Conservation (phyloP, 2,329 filamentous ascomycete genomes). For the Aspergillus glaucus region DNA sequence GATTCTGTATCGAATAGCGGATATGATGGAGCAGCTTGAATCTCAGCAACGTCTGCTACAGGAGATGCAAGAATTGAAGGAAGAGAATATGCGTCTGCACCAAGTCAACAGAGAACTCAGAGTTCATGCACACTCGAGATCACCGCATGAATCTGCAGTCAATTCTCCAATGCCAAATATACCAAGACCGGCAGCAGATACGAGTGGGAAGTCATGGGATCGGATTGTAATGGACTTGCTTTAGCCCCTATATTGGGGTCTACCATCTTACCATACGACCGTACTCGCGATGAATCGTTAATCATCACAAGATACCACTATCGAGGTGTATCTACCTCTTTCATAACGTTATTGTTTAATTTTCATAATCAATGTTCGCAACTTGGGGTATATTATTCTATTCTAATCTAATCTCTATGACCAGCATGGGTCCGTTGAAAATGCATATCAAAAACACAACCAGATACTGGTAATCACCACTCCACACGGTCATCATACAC, state of each 20-base stretch:
- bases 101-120: not conserved
- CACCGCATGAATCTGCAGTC: not conserved
- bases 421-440: too few species aligned
- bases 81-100: slow-evolving; percentile 13
- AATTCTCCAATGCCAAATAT: slow-evolving; percentile 5
- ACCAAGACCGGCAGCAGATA: slow-evolving; percentile 8
- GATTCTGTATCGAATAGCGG: slow-evolving; percentile 15
- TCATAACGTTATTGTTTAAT: too few species aligned
- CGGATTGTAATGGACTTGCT: slow-evolving; percentile 20
- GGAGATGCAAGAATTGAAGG: slow-evolving; percentile 13
- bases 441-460: too few species aligned
- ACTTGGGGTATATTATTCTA: too few species aligned
- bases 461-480: slow-evolving; percentile 10
- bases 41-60: slow-evolving; percentile 11
- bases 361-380: too few species aligned
- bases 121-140: not conserved
- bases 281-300: too few species aligned
- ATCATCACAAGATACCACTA: too few species aligned
- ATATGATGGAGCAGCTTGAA: slow-evolving; percentile 18
- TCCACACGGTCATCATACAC: slow-evolving; percentile 55
- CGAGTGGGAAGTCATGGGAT: slow-evolving; percentile 18
- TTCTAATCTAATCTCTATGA: too few species aligned
- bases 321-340: too few species aligned
- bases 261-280: not conserved
- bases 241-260: not conserved